Conservation (phyloP, 2,329 filamentous ascomycete genomes). For the Cladophialophora bantiana region DNA sequence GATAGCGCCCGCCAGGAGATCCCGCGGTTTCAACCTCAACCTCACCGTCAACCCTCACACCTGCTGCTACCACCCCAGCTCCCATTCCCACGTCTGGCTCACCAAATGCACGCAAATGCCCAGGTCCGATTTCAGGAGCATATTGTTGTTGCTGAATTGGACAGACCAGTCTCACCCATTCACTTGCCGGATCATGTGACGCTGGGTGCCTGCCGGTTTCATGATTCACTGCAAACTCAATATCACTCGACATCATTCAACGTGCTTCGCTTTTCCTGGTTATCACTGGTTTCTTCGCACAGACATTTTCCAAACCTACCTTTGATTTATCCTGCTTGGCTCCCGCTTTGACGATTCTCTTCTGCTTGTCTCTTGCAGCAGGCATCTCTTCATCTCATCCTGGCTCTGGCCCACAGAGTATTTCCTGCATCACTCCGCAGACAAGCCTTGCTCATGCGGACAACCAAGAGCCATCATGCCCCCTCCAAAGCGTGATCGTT, state of each 20-base stretch:
- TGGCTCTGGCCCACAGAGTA: not conserved
- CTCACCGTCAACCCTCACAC: too few relatives aligned
- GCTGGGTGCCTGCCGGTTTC: not conserved
- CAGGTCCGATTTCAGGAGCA: not conserved
- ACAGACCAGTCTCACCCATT: not conserved
- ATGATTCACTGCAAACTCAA: not conserved
- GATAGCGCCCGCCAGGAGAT: not conserved
- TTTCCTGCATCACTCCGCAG: not conserved
- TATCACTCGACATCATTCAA: not conserved
- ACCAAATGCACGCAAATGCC: too few relatives aligned
- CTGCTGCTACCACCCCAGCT: not conserved
- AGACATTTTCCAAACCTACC: not conserved
- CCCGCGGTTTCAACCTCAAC: not conserved
- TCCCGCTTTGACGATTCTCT: not conserved
- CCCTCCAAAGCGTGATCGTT: conserved; percentile 15
- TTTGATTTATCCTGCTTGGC: not conserved
- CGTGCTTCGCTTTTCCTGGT: not conserved
- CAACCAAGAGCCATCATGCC: conserved; percentile 4
- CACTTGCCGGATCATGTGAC: not conserved
- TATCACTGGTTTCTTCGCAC: not conserved
- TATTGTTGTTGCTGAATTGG: not conserved
- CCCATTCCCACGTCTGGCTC: not conserved
- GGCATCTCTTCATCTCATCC: not conserved
- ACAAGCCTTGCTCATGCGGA: not conserved
- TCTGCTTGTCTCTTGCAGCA: not conserved